Percentiles rank a stretch among this genome's conserved stretches.
phyloP scores from a whole-genome alignment of 805 yeast genomes.

The Candida boleticola region DNA sequence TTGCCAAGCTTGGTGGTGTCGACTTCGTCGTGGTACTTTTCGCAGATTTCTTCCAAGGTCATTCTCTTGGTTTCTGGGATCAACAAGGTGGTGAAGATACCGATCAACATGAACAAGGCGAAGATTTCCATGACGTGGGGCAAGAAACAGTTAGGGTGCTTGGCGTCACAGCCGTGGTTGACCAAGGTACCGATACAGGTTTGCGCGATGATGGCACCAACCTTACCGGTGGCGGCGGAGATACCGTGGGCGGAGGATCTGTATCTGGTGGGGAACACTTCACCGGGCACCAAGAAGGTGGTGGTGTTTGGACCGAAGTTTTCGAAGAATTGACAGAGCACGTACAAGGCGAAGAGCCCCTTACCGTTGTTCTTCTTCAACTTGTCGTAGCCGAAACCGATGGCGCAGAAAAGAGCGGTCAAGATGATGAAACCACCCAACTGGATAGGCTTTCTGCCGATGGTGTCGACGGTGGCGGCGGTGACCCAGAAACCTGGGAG shows the following conservation, averaged over 20 bases:
- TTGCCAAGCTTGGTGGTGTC: conserved; percentile 40
- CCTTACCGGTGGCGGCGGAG: conserved; percentile 88
- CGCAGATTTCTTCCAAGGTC: conserved; percentile 82
- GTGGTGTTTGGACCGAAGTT: conserved; percentile 94
- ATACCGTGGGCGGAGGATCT: conserved; percentile 95
- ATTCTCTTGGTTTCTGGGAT: conserved; percentile 90
- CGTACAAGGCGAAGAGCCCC: conserved; percentile 74
- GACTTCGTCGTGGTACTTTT: conserved; percentile 79
- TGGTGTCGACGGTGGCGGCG: conserved; percentile 71
- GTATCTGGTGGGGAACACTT: conserved; percentile 89
- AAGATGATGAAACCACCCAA: conserved; percentile 69
- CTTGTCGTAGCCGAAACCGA: conserved; percentile 83
- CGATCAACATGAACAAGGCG: conserved; percentile 86
- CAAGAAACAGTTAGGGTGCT: conserved; percentile 68
- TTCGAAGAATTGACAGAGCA: conserved; percentile 81
- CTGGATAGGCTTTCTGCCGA: conserved; percentile 87
- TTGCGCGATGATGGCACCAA: conserved; percentile 92
- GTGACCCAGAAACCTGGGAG: conserved; percentile 91
- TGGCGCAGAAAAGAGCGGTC: conserved; percentile 69
- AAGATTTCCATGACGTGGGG: conserved; percentile 93
- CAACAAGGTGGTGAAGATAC: conserved; percentile 61
- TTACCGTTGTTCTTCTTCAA: conserved; percentile 42
- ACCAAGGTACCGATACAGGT: conserved; percentile 81
- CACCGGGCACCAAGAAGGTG: conserved; percentile 89
- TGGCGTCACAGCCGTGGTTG: conserved; percentile 70